Conservation (phyloP, 1,284 basidiomycete species). For the Trichosporon ovoides region DNA sequence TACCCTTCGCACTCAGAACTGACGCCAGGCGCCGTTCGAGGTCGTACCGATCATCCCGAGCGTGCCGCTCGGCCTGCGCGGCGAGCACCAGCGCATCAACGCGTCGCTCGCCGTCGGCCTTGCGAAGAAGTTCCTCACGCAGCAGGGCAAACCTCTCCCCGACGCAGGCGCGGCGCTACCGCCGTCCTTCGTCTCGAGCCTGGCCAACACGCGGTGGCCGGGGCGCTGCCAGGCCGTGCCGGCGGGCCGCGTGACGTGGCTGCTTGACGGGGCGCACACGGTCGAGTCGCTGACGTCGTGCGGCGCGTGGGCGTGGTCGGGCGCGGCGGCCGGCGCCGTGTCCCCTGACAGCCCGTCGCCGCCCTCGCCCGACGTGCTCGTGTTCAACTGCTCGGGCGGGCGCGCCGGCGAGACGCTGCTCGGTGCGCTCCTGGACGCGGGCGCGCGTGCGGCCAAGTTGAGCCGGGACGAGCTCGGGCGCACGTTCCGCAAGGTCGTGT, state of each 20-base stretch:
- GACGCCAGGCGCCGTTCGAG: constrained; percentile 36
- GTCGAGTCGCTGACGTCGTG: constrained; percentile 82
- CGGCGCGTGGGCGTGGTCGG: constrained; percentile 62
- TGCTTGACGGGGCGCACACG: constrained; percentile 94
- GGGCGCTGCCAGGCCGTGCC: constrained; percentile 90
- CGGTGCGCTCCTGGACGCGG: constrained; percentile 52
- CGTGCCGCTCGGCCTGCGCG: constrained; percentile 66
- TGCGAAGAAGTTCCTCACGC: constrained; percentile 62
- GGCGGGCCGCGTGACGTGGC: constrained; percentile 62
- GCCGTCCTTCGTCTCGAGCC: constrained; percentile 57
- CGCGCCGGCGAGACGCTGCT: constrained; percentile 74
- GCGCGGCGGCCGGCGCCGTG: constrained; percentile 13
- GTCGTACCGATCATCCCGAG: constrained; percentile 36
- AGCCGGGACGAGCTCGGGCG: constrained; percentile 50
- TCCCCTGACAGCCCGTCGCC: neutral
- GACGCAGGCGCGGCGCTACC: constrained; percentile 51
- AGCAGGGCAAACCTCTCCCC: constrained; percentile 31
- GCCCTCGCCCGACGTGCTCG: constrained; percentile 56
- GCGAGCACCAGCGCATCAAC: constrained; percentile 84
- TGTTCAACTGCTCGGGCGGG: constrained; percentile 96
- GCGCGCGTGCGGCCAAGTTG: constrained; percentile 27
- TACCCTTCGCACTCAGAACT: neutral
- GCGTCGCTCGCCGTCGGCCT: constrained; percentile 81
- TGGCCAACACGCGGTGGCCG: constrained; percentile 78
- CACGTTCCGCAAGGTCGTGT: constrained; percentile 77